Base-by-base conservation (phyloP, 106 monocot genomes). In the Gastrodia elata region DNA sequence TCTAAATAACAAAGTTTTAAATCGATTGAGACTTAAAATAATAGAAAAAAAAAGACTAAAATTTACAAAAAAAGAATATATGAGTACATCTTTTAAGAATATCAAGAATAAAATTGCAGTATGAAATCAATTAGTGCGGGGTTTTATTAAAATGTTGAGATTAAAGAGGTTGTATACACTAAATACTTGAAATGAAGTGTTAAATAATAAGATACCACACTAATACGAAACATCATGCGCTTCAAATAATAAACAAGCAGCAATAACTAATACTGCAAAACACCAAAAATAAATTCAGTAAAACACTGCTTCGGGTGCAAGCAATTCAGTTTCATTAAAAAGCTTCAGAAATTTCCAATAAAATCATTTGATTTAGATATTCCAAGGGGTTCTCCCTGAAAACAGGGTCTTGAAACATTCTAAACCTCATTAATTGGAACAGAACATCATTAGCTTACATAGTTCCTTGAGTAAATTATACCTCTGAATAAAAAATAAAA, bases 321-420 rank as follows among this genome's bases (percentile, higher is more conserved):
- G 8, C 15, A 44, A 44, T 44, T 44, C 2, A 57, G 22, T 20
- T 57, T 57, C 18, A 55, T 3, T 55, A 20, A 20, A 40, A 0
- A 69, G 40, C 69, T 40, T 69, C 69, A 69, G 67, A 67, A 18
- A 27, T 36, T 37, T 67, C 36, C 41, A 26, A 25, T 40, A n/a
- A 69, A 40, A 40, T 69, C 39, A 69, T 41, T 40, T 40, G 14
- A 10, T 27, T 22, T 3, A 10, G 69, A 24, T 40, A 24, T 40
- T 25, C 69, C 69, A 69, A 69, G 69, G 41, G 69, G 69, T 69
- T 69, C 69, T 69, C 69, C 71, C 76, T 81, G 72, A 22, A 40
- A 43, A n/a, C 82, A 77, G 70, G 42, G 35, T 7, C 80, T 75
- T 70, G 69, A 43, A 70, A 8, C 58, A 16, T 61, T 16, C 68